A percentile compares a stretch with the other conserved stretches of the same genome.
Conservation (phyloP, 805 yeast genomes). For the Cyberlindnera euphorbiiphila region DNA sequence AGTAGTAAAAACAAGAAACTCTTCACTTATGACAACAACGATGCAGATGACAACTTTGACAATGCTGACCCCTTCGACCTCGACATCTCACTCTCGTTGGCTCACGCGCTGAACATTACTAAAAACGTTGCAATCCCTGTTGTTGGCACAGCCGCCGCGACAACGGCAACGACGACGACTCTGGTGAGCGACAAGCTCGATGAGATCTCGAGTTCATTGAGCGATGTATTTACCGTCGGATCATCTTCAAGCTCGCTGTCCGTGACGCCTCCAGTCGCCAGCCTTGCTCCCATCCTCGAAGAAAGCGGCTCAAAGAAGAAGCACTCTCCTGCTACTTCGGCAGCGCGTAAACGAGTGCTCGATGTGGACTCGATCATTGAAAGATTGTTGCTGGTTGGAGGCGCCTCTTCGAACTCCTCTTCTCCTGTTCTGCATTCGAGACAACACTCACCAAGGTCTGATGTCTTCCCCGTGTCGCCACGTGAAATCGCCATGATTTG, state of each 20-base stretch:
- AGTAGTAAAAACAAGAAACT: slow-evolving; percentile 4
- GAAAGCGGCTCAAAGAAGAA: slow-evolving; percentile 12
- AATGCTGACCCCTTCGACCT: slow-evolving; percentile 25
- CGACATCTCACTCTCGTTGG: slow-evolving; percentile 33
- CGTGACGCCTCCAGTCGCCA: slow-evolving; percentile 21
- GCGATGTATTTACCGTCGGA: slow-evolving; percentile 26
- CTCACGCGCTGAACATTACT: slow-evolving; percentile 28
- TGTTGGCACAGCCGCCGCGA: slow-evolving; percentile 2
- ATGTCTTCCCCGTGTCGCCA: slow-evolving; percentile 24
- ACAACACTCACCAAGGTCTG: slow-evolving; percentile 16
- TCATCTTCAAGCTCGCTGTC: slow-evolving; percentile 26
- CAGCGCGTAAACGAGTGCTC: slow-evolving; percentile 29
- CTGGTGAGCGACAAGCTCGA: slow-evolving; percentile 9
- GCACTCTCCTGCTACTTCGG: slow-evolving; percentile 1
- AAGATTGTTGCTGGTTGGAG: slow-evolving; percentile 38
- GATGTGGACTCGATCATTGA: slow-evolving; percentile 64
- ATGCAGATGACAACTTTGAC: slow-evolving; percentile 7
- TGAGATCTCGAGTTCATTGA: slow-evolving; percentile 27
- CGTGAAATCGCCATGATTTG: slow-evolving; percentile 80
- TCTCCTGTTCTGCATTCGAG: slow-evolving; percentile 16
- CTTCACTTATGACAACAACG: slow-evolving; percentile 20
- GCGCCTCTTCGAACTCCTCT: slow-evolving; percentile 3
- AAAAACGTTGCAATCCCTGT: background rate
- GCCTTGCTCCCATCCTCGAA: slow-evolving; percentile 25
- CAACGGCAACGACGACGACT: slow-evolving; percentile 4